Percentiles rank a stretch among this genome's conserved stretches.
These are phyloP conservation scores for Tephrocybe sp. DNA, from an alignment of 768 basidiomycete genomes.

Conservation along the genomic window DNA sequence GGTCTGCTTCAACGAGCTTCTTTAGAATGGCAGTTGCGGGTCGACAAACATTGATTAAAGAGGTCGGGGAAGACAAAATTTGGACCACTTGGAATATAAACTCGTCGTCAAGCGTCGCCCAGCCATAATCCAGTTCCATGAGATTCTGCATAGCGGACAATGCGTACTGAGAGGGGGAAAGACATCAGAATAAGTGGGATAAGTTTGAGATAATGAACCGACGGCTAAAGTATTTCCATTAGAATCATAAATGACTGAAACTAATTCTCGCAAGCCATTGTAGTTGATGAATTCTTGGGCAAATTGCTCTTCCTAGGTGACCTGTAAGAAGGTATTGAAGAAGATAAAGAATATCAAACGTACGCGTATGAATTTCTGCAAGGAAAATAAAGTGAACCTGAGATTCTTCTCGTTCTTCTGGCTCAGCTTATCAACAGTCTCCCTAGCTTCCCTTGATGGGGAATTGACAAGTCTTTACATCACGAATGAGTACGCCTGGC, in stretches of 20 bases:
- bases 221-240: constrained; percentile 89
- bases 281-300: constrained; percentile 73
- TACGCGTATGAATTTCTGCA: constrained; percentile 81
- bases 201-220: constrained; percentile 22
- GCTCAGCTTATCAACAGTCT: constrained; percentile 69
- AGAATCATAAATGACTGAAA: constrained; percentile 61
- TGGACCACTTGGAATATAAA: constrained; percentile 82
- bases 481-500: background rate
- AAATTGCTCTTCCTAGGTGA: constrained; percentile 76
- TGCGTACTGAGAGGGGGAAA: constrained; percentile 58
- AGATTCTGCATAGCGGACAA: constrained; percentile 84
- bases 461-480: constrained; percentile 72
- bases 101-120: constrained; percentile 65
- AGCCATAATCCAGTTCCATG: constrained; percentile 85
- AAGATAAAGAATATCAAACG: constrained; percentile 15
- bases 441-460: constrained; percentile 75
- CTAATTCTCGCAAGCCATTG: constrained; percentile 70
- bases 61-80: constrained; percentile 71
- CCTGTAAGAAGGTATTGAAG: constrained; percentile 1
- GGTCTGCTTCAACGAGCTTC: constrained; percentile 86
- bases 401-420: constrained; percentile 59
- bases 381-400: constrained; percentile 69
- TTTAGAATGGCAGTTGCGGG: constrained; percentile 90
- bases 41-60: constrained; percentile 86
- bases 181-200: background rate